phyloP scores from a whole-genome alignment of 202 grass and related monocot species.

The Dendrocalamus latiflorus region DNA sequence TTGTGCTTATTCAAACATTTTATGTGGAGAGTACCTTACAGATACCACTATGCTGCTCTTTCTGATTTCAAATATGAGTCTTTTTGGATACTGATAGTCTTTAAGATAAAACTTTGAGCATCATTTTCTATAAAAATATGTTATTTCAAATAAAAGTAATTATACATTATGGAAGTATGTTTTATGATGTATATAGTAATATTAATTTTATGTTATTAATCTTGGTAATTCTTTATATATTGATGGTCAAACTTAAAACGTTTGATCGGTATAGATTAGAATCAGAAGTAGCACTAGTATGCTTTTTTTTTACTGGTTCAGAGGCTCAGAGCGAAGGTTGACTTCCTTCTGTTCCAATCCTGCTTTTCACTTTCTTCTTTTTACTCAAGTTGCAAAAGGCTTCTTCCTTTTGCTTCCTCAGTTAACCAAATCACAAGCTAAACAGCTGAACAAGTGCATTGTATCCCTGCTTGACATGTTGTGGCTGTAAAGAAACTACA shows the following conservation, averaged over 20 bases:
- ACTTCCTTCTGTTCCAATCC: background rate
- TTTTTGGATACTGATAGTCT: too few species aligned
- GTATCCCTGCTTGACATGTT: background rate
- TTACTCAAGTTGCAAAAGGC: background rate
- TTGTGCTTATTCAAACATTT: background rate
- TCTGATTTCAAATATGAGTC: too few species aligned
- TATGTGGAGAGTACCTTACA: background rate
- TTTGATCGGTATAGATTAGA: too few species aligned
- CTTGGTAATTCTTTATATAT: too few species aligned
- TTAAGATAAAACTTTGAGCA: too few species aligned
- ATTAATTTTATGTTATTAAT: too few species aligned
- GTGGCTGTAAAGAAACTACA: background rate
- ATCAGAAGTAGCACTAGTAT: background rate
- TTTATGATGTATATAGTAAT: too few species aligned
- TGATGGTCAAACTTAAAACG: too few species aligned
- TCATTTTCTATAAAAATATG: too few species aligned
- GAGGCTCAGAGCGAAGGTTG: background rate
- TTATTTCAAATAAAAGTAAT: too few species aligned
- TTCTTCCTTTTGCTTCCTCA: background rate
- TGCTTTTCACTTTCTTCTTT: background rate
- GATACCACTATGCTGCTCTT: background rate
- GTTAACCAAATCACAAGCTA: background rate
- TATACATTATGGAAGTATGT: too few species aligned
- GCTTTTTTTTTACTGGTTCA: background rate
- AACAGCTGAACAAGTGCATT: too few species aligned